Conservation (phyloP, 1,284 basidiomycete species). For the Polyporus tsugae region DNA sequence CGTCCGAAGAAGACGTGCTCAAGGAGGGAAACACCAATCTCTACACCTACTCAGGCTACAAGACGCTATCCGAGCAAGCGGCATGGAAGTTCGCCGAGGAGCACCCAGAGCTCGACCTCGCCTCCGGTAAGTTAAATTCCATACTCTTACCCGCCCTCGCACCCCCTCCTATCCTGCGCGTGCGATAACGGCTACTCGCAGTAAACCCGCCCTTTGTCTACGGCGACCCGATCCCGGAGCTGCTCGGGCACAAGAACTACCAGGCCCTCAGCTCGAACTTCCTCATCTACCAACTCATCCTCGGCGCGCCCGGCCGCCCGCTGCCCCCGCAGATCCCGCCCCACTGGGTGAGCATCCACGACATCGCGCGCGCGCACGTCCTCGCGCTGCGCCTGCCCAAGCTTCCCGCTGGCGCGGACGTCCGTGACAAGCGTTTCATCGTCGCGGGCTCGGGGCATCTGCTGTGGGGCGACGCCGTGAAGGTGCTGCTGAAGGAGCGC, state of each 20-base stretch:
- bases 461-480: slow-evolving; percentile 31
- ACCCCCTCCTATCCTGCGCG: not conserved
- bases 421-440: slow-evolving; percentile 37
- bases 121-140: not conserved
- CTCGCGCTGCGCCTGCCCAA: slow-evolving; percentile 30
- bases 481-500: slow-evolving; percentile 28
- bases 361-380: slow-evolving; percentile 37
- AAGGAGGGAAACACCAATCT: not conserved
- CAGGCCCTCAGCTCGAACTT: slow-evolving; percentile 17
- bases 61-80: not conserved
- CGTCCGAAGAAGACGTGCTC: not conserved
- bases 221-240: slow-evolving; percentile 1
- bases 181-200: slow-evolving; percentile 13
- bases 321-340: slow-evolving; percentile 20
- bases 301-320: slow-evolving; percentile 17
- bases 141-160: not conserved
- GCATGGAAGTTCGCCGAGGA: slow-evolving; percentile 1
- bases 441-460: slow-evolving; percentile 11
- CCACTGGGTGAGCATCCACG: slow-evolving; percentile 35
- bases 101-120: slow-evolving; percentile 3
- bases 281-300: slow-evolving; percentile 24
- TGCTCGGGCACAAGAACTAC: not conserved
- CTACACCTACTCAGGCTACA: not conserved
- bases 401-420: slow-evolving; percentile 14
- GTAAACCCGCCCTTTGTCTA: slow-evolving; percentile 9